A percentile compares a stretch with the other conserved stretches of the same genome.
phyloP scores from a whole-genome alignment of 208 protist genomes.

The Leishmania guyanensis region DNA sequence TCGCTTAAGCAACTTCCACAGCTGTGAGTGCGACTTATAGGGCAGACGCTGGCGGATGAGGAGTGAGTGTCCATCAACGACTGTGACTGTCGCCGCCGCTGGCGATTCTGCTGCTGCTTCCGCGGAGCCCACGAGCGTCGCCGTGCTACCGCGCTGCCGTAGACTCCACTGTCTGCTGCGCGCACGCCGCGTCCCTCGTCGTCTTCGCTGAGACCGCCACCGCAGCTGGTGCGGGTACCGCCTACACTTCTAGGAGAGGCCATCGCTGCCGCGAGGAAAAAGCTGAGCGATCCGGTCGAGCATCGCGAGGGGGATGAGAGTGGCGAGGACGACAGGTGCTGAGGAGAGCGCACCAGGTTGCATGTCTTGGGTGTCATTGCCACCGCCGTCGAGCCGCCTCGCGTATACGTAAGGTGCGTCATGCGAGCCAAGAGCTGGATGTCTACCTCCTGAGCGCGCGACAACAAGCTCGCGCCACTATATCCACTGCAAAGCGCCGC shows the following conservation, averaged over 20 bases:
- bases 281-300: constrained; percentile 31
- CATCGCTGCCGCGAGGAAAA: constrained; percentile 6
- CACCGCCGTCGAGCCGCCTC: not conserved
- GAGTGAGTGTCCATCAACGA: not conserved
- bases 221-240: not conserved
- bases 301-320: constrained; percentile 11
- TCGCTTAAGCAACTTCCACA: constrained; percentile 2
- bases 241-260: not conserved
- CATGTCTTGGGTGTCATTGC: not conserved
- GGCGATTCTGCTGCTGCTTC: constrained; percentile 13
- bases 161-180: constrained; percentile 13
- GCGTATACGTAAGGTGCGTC: constrained; percentile 15
- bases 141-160: constrained; percentile 26
- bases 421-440: constrained; percentile 27
- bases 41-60: not conserved
- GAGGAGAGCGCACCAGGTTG: not conserved
- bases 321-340: not conserved
- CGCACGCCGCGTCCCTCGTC: not conserved
- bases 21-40: not conserved
- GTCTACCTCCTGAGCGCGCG: constrained; percentile 19
- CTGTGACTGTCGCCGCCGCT: not conserved
- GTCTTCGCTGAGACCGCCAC: not conserved
- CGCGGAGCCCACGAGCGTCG: constrained; percentile 32
- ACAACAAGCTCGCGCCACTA: constrained; percentile 2
- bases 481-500: not conserved